Conservation (phyloP, 345 rosid species). For the Combretum micranthum region DNA sequence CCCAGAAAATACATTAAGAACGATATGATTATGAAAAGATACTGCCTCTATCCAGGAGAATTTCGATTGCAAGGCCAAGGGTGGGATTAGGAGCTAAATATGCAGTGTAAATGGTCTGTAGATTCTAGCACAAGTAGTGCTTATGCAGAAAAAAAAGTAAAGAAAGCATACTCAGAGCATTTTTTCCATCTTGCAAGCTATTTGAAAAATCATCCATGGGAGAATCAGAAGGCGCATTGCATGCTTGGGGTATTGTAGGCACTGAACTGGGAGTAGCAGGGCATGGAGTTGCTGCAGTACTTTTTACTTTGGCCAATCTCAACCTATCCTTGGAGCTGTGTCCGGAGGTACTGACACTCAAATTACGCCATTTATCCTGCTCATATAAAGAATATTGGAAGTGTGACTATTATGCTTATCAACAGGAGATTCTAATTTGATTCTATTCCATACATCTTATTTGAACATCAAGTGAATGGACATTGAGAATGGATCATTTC, state of each 20-base stretch:
- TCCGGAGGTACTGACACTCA: conserved; percentile 49
- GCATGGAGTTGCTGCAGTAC: conserved; percentile 5
- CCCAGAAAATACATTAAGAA: too few relatives aligned
- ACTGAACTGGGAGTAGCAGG: conserved; percentile 19
- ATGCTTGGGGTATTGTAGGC: conserved; percentile 27
- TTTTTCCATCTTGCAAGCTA: conserved; percentile 27
- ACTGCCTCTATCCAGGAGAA: too few relatives aligned
- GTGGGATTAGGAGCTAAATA: too few relatives aligned
- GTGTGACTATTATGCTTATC: background rate
- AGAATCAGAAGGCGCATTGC: conserved; percentile 25
- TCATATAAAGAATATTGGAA: conserved; percentile 7
- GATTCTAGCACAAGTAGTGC: background rate
- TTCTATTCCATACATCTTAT: too few relatives aligned
- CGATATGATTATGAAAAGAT: too few relatives aligned
- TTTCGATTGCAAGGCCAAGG: too few relatives aligned
- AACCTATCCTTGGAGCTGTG: conserved; percentile 54
- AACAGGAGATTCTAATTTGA: too few relatives aligned
- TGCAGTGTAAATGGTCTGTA: too few relatives aligned
- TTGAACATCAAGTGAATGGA: too few relatives aligned
- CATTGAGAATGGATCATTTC: too few relatives aligned
- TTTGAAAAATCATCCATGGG: conserved; percentile 20
- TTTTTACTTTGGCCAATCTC: conserved; percentile 36
- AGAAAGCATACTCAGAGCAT: conserved; percentile 14
- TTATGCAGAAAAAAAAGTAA: background rate
- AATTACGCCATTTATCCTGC: conserved; percentile 86